phyloP scores from a whole-genome alignment of 169 alveolate species.

The Eimeria acervulina region DNA sequence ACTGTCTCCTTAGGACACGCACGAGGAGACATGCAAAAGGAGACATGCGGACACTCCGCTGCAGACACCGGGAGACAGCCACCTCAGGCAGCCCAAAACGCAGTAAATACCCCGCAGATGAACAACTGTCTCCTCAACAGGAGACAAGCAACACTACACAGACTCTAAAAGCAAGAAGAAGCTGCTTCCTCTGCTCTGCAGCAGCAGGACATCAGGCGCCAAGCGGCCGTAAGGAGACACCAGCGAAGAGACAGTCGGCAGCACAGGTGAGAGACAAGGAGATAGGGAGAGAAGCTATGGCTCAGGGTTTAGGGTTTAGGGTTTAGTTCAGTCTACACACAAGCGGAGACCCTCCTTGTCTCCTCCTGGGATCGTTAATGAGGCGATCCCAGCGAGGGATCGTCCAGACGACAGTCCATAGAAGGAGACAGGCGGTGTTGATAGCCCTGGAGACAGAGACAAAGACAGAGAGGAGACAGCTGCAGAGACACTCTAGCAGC shows the following conservation, averaged over 20 bases:
- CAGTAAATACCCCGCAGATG: background rate
- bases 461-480: background rate
- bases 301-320: no score
- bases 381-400: conserved; percentile 86
- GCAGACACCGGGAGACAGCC: conserved; percentile 10
- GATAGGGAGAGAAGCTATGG: no score
- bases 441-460: conserved; percentile 61
- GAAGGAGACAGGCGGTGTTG: conserved; percentile 72
- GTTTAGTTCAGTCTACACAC: no score
- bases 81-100: no score
- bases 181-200: no score
- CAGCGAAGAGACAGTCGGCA: background rate
- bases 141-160: no score
- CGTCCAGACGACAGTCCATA: conserved; percentile 87
- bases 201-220: background rate
- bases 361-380: conserved; percentile 71
- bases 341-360: conserved; percentile 80
- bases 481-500: background rate
- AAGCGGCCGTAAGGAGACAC: background rate
- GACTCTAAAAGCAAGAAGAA: no score
- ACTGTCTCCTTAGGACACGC: no score
- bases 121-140: background rate
- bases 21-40: conserved; percentile 14
- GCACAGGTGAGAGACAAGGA: no score
- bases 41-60: background rate